phyloP scores from a whole-genome alignment of 495 filamentous ascomycete species.

The Neurospora hispaniola region DNA sequence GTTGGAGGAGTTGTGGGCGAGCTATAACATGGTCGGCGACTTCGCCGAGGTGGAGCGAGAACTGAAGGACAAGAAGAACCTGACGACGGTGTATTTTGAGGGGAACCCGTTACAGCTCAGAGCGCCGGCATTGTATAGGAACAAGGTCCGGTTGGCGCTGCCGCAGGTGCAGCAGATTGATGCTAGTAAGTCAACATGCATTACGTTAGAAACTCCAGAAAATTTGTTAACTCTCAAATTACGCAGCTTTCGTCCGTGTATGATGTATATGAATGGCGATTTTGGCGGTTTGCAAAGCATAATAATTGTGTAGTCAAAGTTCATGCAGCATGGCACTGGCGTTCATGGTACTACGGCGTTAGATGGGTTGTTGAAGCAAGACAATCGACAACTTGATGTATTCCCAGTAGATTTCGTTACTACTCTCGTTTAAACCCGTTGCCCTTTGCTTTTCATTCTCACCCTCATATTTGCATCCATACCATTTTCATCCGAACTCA shows the following conservation, averaged over 20 bases:
- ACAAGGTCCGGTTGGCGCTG: slow-evolving; percentile 81
- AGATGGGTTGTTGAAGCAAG: background rate
- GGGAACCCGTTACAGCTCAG: slow-evolving; percentile 81
- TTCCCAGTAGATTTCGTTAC: background rate
- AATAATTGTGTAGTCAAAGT: background rate
- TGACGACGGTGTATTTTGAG: slow-evolving; percentile 95
- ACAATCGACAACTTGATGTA: background rate
- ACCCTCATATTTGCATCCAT: background rate
- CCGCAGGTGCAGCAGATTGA: slow-evolving; percentile 89
- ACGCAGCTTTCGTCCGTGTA: slow-evolving; percentile 30
- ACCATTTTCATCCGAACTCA: background rate
- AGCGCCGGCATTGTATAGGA: slow-evolving; percentile 70
- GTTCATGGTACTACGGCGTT: background rate
- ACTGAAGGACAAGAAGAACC: slow-evolving; percentile 61
- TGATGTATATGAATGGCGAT: background rate
- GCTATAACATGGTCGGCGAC: slow-evolving; percentile 68
- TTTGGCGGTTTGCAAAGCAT: background rate
- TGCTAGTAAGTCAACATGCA: slow-evolving; percentile 63
- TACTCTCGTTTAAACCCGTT: background rate
- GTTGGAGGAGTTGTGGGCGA: slow-evolving; percentile 91
- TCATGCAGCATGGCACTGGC: slow-evolving; percentile 4
- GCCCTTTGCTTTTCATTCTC: background rate
- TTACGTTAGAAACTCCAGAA: background rate
- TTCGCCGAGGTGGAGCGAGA: slow-evolving; percentile 79
- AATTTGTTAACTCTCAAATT: slow-evolving; percentile 23